Evolutionary conservation across 805 yeast species (phyloP), one percentile per base, ranked within the genome.

Genomic region (Hanseniaspora lachancei): DNA sequence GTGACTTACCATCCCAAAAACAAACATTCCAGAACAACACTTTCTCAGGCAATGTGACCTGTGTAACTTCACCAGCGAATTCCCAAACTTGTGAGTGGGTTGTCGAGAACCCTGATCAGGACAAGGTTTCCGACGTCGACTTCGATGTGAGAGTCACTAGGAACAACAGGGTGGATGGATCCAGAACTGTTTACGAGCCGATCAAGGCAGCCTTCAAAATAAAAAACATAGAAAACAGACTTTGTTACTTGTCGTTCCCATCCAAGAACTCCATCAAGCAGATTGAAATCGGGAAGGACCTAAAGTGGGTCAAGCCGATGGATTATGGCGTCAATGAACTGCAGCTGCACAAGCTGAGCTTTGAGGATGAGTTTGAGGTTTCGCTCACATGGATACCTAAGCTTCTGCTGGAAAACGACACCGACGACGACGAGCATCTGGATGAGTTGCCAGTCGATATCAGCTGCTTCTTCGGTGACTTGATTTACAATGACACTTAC

Each of bases 391-490:
- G 95, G 95, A 71, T 84, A 36, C 95, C 95, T 5, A 75, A 74
- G 54, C 70, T 77, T 62, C 69, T 76, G 15, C 18, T 59, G 9
- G 73, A 74, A 32, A 80, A 73, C 44, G 69, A 64, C 40, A 70
- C 68, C 23, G 67, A 62, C 32, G 68, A 63, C 16, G 67, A 66
- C n/a, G 68, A 60, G 35, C 67, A 68, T 12, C 54, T 57, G 3
- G 70, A 71, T 51, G 65, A 70, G 57, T 67, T 87, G 50, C 82
- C 81, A 9, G 74, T 88, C 1, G 66, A 71, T 8, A 74, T 88
- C 9, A 72, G 77, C 24, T 89, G 96, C 64, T 79, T 72, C 62
- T 89, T 91, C 89, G 85, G 87, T 9, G 95, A 88, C 60, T 80
- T 79, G 38, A 66, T 68, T 13, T 77, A 65, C 50, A 36, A 56